Percentiles rank a stretch among this genome's conserved stretches.
Evolutionary conservation across 2,329 filamentous ascomycete genomes (phyloP).

Genomic region (Ascochyta clinopodiicola): DNA sequence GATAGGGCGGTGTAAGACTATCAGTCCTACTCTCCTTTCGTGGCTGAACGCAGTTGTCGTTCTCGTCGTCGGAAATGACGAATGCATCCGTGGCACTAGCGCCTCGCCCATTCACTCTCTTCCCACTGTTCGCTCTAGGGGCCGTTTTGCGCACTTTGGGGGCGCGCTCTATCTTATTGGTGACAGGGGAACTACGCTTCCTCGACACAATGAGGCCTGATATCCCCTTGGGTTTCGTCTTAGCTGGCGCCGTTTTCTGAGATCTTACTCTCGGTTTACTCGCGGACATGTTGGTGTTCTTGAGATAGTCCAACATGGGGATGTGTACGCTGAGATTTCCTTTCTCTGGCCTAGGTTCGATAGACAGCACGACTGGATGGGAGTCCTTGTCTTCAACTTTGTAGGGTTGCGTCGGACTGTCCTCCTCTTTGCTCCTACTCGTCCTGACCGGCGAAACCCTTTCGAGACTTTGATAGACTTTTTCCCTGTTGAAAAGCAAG

Average conservation of each 20-base stretch:
- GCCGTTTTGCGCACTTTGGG: neutral
- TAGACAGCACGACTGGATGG: neutral
- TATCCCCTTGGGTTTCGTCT: neutral
- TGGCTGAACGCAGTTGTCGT: neutral
- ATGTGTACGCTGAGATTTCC: neutral
- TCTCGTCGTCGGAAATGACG: neutral
- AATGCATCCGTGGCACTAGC: neutral
- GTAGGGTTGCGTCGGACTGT: accelerated
- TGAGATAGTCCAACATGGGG: neutral
- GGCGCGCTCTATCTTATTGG: neutral
- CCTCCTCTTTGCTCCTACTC: neutral
- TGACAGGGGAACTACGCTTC: neutral
- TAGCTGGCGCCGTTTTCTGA: neutral
- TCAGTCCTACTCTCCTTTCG: neutral
- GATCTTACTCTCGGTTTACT: neutral
- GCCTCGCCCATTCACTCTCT: neutral
- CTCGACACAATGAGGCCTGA: neutral
- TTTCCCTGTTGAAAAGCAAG: slow-evolving; percentile 16
- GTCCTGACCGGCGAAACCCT: neutral
- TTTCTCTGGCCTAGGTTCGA: neutral
- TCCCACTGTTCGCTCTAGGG: neutral
- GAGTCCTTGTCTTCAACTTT: neutral
- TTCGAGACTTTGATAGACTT: slow-evolving; percentile 1
- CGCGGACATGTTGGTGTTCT: neutral
- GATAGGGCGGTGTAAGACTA: neutral